Evolutionary conservation across 2,329 filamentous ascomycete genomes (phyloP).

Genomic region (Ophiognomonia clavigignenti-juglandacearum): DNA sequence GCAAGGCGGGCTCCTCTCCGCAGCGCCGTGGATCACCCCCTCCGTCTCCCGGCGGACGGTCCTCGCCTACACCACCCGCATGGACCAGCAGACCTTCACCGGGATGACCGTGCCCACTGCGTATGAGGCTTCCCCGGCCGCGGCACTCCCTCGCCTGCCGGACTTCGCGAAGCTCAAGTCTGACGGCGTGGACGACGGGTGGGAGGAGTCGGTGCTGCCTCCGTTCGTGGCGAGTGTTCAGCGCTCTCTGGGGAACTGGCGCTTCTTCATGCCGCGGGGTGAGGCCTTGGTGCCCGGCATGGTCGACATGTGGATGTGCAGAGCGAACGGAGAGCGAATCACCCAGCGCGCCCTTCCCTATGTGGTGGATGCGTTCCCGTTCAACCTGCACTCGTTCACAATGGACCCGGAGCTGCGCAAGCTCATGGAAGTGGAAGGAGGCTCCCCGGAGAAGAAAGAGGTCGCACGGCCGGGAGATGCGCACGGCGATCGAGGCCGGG

Average conservation of each 20-base stretch:
- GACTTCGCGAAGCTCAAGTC: background rate
- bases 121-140: background rate
- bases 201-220: background rate
- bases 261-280: slow-evolving; percentile 25
- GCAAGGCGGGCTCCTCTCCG: slow-evolving; percentile 27
- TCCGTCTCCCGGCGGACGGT: slow-evolving; percentile 26
- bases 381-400: slow-evolving; percentile 18
- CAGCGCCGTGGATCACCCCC: slow-evolving; percentile 31
- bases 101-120: slow-evolving; percentile 19
- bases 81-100: slow-evolving; percentile 24
- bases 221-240: background rate
- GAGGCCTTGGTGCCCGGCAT: slow-evolving; percentile 22
- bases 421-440: background rate
- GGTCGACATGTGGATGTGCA: slow-evolving; percentile 64
- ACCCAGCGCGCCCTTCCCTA: slow-evolving; percentile 61
- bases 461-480: background rate
- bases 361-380: slow-evolving; percentile 38
- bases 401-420: slow-evolving; percentile 3
- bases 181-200: background rate
- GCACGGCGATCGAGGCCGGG: background rate
- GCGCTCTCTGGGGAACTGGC: slow-evolving; percentile 25
- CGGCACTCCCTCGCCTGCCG: background rate
- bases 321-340: slow-evolving; percentile 55
- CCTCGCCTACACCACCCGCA: slow-evolving; percentile 36
- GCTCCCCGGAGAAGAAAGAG: background rate